Evolutionary conservation across 2,329 filamentous ascomycete species (phyloP).

Genomic region (Xylariaceae sp.): DNA sequence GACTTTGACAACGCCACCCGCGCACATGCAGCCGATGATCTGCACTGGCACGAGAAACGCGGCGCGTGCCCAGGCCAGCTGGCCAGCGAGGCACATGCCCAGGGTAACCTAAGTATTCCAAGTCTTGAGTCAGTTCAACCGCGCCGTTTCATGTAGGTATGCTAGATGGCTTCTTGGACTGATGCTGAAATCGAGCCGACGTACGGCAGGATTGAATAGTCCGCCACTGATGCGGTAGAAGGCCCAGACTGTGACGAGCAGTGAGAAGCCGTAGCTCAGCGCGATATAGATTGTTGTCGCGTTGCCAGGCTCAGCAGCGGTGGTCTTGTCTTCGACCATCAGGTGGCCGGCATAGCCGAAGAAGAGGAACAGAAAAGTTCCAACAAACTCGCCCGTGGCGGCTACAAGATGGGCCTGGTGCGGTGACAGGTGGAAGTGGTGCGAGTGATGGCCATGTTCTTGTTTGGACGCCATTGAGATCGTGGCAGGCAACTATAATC

Average conservation of each 20-base stretch:
- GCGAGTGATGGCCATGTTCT: no score
- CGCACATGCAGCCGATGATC: slow-evolving; percentile 44
- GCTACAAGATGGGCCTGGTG: slow-evolving; percentile 28
- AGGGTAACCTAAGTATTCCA: slow-evolving; percentile 33
- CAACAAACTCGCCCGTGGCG: slow-evolving; percentile 33
- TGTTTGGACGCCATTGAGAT: no score
- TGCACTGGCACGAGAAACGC: slow-evolving; percentile 42
- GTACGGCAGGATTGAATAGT: slow-evolving; percentile 33
- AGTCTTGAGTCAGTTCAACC: slow-evolving; percentile 2
- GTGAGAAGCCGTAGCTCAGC: slow-evolving; percentile 32
- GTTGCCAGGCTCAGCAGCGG: slow-evolving; percentile 10
- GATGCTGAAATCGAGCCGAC: slow-evolving; percentile 5
- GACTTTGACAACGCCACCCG: slow-evolving; percentile 45
- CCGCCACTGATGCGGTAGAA: slow-evolving; percentile 41
- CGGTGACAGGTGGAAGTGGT: slow-evolving; percentile 7
- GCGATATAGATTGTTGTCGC: slow-evolving; percentile 31
- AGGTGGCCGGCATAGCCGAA: slow-evolving; percentile 30
- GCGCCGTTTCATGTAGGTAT: no score
- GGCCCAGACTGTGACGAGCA: slow-evolving; percentile 41
- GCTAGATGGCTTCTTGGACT: not conserved
- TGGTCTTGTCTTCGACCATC: slow-evolving; percentile 18
- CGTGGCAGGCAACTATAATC: no score
- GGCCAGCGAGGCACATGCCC: slow-evolving; percentile 42
- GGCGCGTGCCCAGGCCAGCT: slow-evolving; percentile 38
- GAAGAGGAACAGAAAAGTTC: slow-evolving; percentile 36